Percentiles rank a stretch among this genome's conserved stretches.
Conservation (phyloP, 305 asterid species). For the Plantago lanceolata region DNA sequence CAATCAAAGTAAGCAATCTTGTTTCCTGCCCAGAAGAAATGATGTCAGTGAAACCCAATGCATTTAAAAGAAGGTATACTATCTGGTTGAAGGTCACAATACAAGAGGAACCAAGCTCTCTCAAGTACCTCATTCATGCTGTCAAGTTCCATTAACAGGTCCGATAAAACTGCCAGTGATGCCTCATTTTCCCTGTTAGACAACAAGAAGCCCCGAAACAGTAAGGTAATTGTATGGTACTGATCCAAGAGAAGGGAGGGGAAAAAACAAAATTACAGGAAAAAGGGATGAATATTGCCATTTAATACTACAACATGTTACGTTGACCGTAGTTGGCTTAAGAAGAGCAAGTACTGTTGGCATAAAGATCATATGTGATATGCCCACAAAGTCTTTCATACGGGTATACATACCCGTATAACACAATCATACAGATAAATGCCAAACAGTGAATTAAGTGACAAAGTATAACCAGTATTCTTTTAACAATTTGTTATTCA, state of each 20-base stretch:
- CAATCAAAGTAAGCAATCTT: conserved; percentile 76
- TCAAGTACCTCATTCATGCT: conserved; percentile 68
- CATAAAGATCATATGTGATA: too few species aligned
- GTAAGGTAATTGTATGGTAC: background rate
- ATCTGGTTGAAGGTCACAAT: background rate
- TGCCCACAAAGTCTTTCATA: too few species aligned
- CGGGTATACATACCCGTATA: too few species aligned
- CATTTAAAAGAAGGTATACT: background rate
- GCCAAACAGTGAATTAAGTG: too few species aligned
- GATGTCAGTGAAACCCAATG: background rate
- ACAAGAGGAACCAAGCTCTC: conserved; percentile 13
- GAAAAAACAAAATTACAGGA: too few species aligned
- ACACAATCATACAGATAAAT: too few species aligned
- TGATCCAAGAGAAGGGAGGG: too few species aligned
- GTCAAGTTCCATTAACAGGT: conserved; percentile 83
- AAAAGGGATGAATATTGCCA: background rate
- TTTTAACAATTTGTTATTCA: background rate
- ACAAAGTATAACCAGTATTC: too few species aligned
- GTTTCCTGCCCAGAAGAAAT: conserved; percentile 49
- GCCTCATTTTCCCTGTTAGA: conserved; percentile 84
- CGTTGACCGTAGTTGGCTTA: background rate
- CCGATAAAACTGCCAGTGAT: conserved; percentile 92
- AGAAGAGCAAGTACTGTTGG: background rate
- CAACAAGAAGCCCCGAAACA: conserved; percentile 15
- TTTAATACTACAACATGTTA: background rate